These are phyloP conservation scores for Cercospora janseana DNA, from an alignment of 2,329 filamentous ascomycete genomes.

Conservation along the genomic window DNA sequence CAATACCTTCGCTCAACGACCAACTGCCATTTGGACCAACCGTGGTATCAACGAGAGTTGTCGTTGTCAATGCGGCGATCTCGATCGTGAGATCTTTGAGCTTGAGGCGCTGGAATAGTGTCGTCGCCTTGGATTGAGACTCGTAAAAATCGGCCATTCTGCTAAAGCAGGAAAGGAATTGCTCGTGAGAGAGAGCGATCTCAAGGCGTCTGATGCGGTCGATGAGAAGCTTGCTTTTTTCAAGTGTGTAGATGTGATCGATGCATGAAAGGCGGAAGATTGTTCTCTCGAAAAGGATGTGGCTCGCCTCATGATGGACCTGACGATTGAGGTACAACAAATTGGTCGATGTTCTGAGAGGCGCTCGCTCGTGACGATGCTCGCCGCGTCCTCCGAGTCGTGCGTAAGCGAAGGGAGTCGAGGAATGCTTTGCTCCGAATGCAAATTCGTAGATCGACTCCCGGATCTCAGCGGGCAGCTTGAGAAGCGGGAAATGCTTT, in stretches of 20 bases:
- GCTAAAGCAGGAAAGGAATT: conserved; percentile 24
- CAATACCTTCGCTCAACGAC: neutral
- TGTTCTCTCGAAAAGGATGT: conserved; percentile 24
- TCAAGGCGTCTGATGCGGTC: conserved; percentile 26
- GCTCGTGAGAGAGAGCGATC: conserved; percentile 24
- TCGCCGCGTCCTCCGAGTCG: neutral
- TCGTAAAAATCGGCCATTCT: neutral
- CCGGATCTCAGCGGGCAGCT: conserved; percentile 31
- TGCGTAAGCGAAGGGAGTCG: neutral
- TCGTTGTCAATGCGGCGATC: neutral
- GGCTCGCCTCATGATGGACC: conserved; percentile 24
- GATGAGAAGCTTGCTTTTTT: conserved; percentile 14
- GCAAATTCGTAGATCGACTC: conserved; percentile 24
- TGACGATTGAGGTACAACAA: conserved; percentile 26
- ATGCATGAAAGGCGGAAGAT: conserved; percentile 25
- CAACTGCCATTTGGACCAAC: neutral
- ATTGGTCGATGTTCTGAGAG: conserved; percentile 6
- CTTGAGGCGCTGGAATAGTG: conserved; percentile 10
- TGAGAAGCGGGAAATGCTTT: conserved; percentile 18
- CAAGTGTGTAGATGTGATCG: conserved; percentile 17
- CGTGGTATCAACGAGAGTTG: neutral
- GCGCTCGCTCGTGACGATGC: neutral
- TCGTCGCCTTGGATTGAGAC: neutral
- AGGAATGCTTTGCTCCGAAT: conserved; percentile 1
- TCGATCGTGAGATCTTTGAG: conserved; percentile 14